Conservation (phyloP, 768 basidiomycete species). For the Pleurotus citrinopileatus region DNA sequence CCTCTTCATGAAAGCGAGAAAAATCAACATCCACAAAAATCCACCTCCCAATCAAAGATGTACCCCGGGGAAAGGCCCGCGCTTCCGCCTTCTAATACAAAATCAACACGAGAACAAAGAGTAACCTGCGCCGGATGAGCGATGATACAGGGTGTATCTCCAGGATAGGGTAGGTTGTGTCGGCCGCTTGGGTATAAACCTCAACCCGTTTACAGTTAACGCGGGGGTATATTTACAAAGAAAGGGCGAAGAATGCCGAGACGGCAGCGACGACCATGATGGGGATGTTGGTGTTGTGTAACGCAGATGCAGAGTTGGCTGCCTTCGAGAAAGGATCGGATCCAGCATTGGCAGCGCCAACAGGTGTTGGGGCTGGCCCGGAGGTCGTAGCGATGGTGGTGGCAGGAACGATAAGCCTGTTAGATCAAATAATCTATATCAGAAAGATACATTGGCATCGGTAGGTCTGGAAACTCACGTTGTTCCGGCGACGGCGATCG, state of each 20-base stretch:
- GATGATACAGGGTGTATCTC: constrained; percentile 9
- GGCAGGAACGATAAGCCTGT: constrained; percentile 13
- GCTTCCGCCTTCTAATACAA: constrained; percentile 8
- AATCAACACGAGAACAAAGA: constrained; percentile 4
- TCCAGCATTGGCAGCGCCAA: constrained; percentile 48
- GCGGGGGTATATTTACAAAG: constrained; percentile 22
- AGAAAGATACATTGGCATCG: neutral
- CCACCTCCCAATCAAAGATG: neutral
- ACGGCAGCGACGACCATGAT: constrained; percentile 39
- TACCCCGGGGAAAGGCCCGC: neutral
- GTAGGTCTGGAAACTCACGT: constrained; percentile 1
- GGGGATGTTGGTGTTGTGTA: constrained; percentile 38
- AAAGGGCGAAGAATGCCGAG: constrained; percentile 33
- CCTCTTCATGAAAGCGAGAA: constrained; percentile 7
- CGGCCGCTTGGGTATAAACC: constrained; percentile 6
- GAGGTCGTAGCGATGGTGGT: constrained; percentile 14
- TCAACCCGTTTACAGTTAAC: constrained; percentile 1
- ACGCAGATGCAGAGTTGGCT: constrained; percentile 26
- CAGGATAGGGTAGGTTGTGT: constrained; percentile 10
- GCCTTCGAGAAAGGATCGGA: constrained; percentile 27
- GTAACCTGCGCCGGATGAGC: constrained; percentile 2
- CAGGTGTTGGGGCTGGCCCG: constrained; percentile 21
- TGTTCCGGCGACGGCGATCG: constrained; percentile 7
- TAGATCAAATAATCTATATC: neutral
- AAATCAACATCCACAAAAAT: neutral